Conservation (phyloP, 495 filamentous ascomycete genomes). For the Cercophora newfieldiana region DNA sequence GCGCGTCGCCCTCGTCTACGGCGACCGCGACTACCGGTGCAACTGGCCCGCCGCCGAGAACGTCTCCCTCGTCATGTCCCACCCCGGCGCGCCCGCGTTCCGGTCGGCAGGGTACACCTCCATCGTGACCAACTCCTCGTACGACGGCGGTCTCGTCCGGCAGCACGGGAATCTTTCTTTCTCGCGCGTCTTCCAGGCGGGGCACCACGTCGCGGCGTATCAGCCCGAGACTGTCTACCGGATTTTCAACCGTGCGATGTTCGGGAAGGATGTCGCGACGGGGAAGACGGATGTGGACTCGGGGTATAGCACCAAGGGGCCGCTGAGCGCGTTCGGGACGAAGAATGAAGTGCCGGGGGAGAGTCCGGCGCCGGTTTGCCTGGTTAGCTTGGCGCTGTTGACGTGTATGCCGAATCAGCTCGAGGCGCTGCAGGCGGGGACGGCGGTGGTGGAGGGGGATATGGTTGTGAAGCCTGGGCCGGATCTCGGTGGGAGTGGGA, state of each 20-base stretch:
- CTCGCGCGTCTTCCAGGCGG: slow-evolving; percentile 58
- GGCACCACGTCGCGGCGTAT: slow-evolving; percentile 64
- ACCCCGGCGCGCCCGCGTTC: slow-evolving; percentile 33
- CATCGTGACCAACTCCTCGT: slow-evolving; percentile 48
- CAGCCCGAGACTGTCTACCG: slow-evolving; percentile 47
- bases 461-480: slow-evolving; percentile 3
- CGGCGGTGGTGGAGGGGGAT: slow-evolving; percentile 1
- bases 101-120: slow-evolving; percentile 50
- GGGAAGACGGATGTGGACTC: slow-evolving; percentile 34
- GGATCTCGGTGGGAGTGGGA: not conserved
- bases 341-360: not conserved
- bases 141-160: slow-evolving; percentile 58
- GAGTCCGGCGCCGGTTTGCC: not conserved
- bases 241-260: slow-evolving; percentile 44
- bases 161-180: slow-evolving; percentile 66
- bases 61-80: slow-evolving; percentile 55
- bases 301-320: slow-evolving; percentile 11
- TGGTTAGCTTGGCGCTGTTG: not conserved
- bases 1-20: slow-evolving; percentile 61
- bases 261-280: slow-evolving; percentile 55
- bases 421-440: not conserved
- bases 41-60: slow-evolving; percentile 62
- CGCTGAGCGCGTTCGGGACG: not conserved
- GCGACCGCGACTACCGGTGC: slow-evolving; percentile 60
- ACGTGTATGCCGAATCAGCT: slow-evolving; percentile 10